Evolutionary conservation across 371 early-diverging fungal species (phyloP), one percentile per base, ranked within the genome.

Genomic region (Funneliformis caledonium): DNA sequence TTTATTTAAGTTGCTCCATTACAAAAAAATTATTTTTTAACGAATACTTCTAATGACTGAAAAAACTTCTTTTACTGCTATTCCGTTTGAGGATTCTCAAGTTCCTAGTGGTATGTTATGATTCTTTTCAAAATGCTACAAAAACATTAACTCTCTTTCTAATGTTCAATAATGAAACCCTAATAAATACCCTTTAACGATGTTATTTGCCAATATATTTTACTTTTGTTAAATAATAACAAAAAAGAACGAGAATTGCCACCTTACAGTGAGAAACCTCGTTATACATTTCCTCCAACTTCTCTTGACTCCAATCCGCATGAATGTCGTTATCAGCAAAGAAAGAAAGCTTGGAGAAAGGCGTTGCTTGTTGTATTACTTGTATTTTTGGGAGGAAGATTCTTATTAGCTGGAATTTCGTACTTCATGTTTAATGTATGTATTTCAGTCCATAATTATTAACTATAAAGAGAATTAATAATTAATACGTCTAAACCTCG

Each of bases 261-360:
- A 31, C 64, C 22, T 64, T 64, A 22, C 9, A 64, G 33, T 31
- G 33, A 64, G 64, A 33, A 64, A 19, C 56, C 56, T 19, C 56
- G 16, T 56, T 56, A 56, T 6, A 56, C 56, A 4, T 9, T 9
- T 60, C 22, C 22, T n/a, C 60, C 9, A 6, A 2, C 33, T 64
- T 11, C 2, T 64, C 14, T 11, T 64, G 56, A 14, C 56, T 14
- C 11, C 56, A 64, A 64, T 31, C 4, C 64, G 12, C 31, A 22
- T 8, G 31, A 31, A 2, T n/a, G 31, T 31, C 26, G 64, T 31
- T 31, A 62, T 31, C 31, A 26, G 9, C 22, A 64, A 64, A 64
- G 64, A 64, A 64, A 14, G 26, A 76, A 61, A 48, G 4, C 50
- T 26, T 76, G 76, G 76, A 76, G 45, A 31, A 76, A 43, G 26